Base-by-base conservation (phyloP, 1,284 basidiomycete species). In the Ceratobasidium sp. region DNA sequence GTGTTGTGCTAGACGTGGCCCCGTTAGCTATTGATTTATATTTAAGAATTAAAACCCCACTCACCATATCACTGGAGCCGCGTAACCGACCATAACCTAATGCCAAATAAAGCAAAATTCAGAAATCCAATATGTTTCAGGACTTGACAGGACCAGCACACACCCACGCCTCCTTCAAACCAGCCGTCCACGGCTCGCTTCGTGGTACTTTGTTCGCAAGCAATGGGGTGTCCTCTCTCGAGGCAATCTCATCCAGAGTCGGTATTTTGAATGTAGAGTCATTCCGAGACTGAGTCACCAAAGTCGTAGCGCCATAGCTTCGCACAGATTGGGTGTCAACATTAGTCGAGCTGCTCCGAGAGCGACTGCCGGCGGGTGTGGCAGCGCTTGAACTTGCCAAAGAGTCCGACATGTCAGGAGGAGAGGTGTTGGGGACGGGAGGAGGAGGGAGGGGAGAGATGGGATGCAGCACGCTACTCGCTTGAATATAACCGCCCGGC, bases 51-150 rank as follows among this genome's bases (percentile, higher is more conserved):
- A 5, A 17, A 53, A 67, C 73, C 29, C n/a, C 44, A 84, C 86
- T 69, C 71, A 90, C 89, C 87, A 87, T 76, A 89, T 89, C 44
- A 92, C 87, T 1, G 93, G 92, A 22, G 89, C 80, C 14, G 91
- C 87, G 80, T 91, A 93, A 80, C 86, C 85, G 1, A 85, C 76
- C 19, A 94, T 84, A 44, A 90, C 88, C n/a, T 81, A 78, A 0
- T 29, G n/a, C 33, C 31, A 3, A 24, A n/a, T 11, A 41, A 27
- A 4, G 36, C 11, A 4, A 56, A 19, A 24, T 24, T 24, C 24
- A 15, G 41, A 56, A 69, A 14, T 56, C 15, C n/a, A 22, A 24
- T 31, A n/a, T n/a, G n/a, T 33, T 57, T 4, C 36, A 69, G 44
- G 14, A 45, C 31, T 19, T 47, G 33, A n/a, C 17, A 33, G 4